These are phyloP conservation scores for Ogataea haglerorum DNA, from an alignment of 805 yeast species.

Conservation along the genomic window DNA sequence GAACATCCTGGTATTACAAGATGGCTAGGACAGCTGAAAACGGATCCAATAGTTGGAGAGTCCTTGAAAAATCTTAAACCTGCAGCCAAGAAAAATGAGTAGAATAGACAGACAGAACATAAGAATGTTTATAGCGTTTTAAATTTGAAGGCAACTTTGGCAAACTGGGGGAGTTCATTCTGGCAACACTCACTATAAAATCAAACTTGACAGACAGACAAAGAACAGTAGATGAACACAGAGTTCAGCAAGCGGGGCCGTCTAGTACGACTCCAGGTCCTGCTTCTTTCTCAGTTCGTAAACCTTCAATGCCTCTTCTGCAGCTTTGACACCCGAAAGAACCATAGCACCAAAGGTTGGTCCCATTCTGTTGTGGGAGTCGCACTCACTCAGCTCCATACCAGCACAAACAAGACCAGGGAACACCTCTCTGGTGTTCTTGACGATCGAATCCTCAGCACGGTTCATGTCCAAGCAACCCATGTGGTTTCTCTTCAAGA, in stretches of 20 bases:
- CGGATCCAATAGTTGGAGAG: conserved; percentile 1
- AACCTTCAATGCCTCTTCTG: conserved; percentile 43
- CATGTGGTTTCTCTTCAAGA: conserved; percentile 56
- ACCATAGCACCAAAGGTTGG: conserved; percentile 85
- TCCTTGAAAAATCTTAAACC: background rate
- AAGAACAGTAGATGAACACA: conserved; percentile 14
- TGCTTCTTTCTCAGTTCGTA: conserved; percentile 30
- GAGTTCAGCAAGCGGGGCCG: background rate
- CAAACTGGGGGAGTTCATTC: conserved; percentile 1
- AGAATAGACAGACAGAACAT: too few relatives aligned
- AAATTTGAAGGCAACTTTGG: too few relatives aligned
- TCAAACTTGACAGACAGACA: conserved; percentile 15
- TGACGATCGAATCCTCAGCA: conserved; percentile 74
- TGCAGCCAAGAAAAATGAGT: background rate
- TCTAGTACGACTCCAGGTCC: conserved; percentile 20
- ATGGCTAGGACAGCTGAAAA: background rate
- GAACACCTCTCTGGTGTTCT: conserved; percentile 59
- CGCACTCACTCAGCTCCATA: conserved; percentile 76
- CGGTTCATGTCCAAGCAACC: conserved; percentile 75
- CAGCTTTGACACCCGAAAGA: conserved; percentile 75
- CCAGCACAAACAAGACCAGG: conserved; percentile 68
- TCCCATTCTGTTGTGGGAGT: conserved; percentile 79
- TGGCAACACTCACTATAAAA: conserved; percentile 1
- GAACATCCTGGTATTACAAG: conserved; percentile 1
- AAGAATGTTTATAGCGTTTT: too few relatives aligned